These are phyloP conservation scores for Hanseniaspora meyeri DNA, from an alignment of 805 yeast genomes.

Conservation along the genomic window DNA sequence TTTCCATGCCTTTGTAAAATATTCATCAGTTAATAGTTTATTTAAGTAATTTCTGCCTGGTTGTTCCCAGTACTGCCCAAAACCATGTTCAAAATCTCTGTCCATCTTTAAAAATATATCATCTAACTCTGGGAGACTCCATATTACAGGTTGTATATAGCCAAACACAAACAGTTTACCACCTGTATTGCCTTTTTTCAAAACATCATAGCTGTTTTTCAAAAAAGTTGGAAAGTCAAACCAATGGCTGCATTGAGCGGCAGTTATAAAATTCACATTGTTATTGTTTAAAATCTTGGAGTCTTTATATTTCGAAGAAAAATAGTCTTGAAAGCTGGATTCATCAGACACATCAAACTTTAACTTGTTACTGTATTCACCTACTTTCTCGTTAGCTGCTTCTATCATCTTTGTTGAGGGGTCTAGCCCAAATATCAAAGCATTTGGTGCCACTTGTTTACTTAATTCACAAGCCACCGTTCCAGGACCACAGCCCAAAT, in stretches of 20 bases:
- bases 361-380: too few relatives aligned
- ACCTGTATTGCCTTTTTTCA: constrained; percentile 32
- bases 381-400: constrained; percentile 27
- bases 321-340: constrained; percentile 17
- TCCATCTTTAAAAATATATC: constrained; percentile 40
- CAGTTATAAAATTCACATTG: constrained; percentile 52
- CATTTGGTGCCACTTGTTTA: not conserved
- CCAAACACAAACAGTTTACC: constrained; percentile 74
- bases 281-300: constrained; percentile 23
- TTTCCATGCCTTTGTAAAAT: not conserved
- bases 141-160: constrained; percentile 58
- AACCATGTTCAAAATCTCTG: constrained; percentile 24
- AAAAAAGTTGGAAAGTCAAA: constrained; percentile 46
- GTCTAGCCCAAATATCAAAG: constrained; percentile 42
- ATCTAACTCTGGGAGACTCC: constrained; percentile 43
- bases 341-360: constrained; percentile 11
- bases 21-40: constrained; percentile 25
- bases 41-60: constrained; percentile 59
- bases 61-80: constrained; percentile 75
- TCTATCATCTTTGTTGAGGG: constrained; percentile 45
- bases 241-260: constrained; percentile 89
- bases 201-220: constrained; percentile 35
- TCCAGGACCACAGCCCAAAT: constrained; percentile 75
- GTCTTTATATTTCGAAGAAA: constrained; percentile 22
- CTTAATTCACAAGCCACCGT: constrained; percentile 44